Base-by-base conservation (phyloP, 2,329 filamentous ascomycete genomes). In the Chaetomium olivaceum region DNA sequence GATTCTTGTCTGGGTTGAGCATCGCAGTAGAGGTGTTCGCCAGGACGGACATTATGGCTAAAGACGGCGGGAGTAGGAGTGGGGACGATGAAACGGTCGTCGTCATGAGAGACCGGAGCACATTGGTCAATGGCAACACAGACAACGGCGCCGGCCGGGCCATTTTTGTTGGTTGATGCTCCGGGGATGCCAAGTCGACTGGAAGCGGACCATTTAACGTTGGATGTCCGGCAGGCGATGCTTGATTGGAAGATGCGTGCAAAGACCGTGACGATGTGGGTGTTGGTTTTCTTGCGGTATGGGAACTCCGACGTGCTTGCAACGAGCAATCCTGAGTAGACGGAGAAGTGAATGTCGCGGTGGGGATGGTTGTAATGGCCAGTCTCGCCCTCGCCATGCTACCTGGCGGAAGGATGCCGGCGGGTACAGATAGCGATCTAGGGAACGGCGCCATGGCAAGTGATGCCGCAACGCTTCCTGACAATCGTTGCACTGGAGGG, bases 1-100 rank as follows among this genome's bases (percentile, higher is more conserved):
- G 87, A 74, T 96, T 97, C 61, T 80, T 82, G 74, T 96, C 92
- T 4, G 92, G 88, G 76, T 89, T 89, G 64, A 95, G 82, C 0
- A 93, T 62, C 1, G 85, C 80, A 64, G 81, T 88, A 59, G 85
- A 85, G 29, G 90, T 88, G 75, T 92, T 83, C 12, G 93, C 90
- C 71, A 96, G 84, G 25, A 84, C 76, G 7, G 82, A 85, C 78
- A 96, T 89, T 65, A 90, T 76, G 61, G 82, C 82, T 56, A 95
- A 81, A 8, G 90, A 93, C 0, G 91, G 88, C 1, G 81, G 80
- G 2, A 96, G 85, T 4, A 96, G 85, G 4, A 89, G 23, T 2
- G 81, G 87, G 1, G 89, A 91, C 1, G 89, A 91, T 0, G 91
- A 92, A 67, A 93, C 83, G 43, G 84, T 83, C 6, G 86, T 90